Percentiles rank a stretch among this genome's conserved stretches.
Evolutionary conservation across 768 basidiomycete genomes (phyloP).

Genomic region (Gelatoporia subvermispora): DNA sequence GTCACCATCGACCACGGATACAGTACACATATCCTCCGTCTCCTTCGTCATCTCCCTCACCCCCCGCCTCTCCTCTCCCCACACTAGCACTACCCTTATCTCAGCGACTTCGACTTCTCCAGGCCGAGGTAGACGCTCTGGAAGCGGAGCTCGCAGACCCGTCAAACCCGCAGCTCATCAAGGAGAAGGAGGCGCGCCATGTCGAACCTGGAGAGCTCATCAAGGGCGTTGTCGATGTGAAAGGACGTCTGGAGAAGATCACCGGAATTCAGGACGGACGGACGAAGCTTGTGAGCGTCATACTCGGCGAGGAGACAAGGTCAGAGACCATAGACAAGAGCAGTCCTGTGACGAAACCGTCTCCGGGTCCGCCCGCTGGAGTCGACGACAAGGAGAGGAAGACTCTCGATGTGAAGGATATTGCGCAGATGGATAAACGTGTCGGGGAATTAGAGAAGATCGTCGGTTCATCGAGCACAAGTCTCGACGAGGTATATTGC

Average conservation of each 20-base stretch:
- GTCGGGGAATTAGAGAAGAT: conserved; percentile 79
- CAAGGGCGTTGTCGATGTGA: conserved; percentile 70
- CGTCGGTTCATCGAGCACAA: conserved; percentile 75
- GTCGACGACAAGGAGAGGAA: conserved; percentile 18
- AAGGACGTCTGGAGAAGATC: conserved; percentile 64
- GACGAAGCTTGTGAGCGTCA: conserved; percentile 54
- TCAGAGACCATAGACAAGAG: not conserved
- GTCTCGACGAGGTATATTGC: conserved; percentile 72
- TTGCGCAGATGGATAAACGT: conserved; percentile 78
- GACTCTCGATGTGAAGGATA: conserved; percentile 34
- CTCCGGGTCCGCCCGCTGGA: not conserved
- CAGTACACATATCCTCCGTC: conserved; percentile 71
- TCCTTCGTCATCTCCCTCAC: conserved; percentile 42
- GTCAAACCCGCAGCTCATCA: conserved; percentile 60
- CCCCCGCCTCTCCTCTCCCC: conserved; percentile 39
- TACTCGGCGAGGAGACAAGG: conserved; percentile 32
- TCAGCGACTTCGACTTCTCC: conserved; percentile 50
- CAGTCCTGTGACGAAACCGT: not conserved
- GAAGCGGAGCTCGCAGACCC: conserved; percentile 83
- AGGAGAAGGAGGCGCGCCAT: conserved; percentile 53
- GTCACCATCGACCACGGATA: conserved; percentile 42
- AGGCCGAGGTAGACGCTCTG: conserved; percentile 73
- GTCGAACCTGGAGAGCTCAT: conserved; percentile 74
- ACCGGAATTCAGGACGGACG: conserved; percentile 61
- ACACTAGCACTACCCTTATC: conserved; percentile 29